Evolutionary conservation across 2,329 filamentous ascomycete species (phyloP).

Genomic region (Claviceps sp.): DNA sequence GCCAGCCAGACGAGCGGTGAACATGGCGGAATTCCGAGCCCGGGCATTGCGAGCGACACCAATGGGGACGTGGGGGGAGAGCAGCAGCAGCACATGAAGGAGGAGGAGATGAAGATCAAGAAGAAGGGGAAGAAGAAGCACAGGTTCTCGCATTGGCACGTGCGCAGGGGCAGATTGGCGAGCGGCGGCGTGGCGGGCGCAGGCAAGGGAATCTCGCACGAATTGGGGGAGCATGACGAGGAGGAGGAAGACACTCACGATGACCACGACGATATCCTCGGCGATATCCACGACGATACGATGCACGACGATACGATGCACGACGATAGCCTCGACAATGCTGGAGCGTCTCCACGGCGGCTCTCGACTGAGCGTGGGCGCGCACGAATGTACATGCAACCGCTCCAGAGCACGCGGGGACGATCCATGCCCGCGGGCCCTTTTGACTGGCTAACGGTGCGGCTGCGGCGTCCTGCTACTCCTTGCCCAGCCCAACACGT

Average conservation of each 20-base stretch:
- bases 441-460: background rate
- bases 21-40: background rate
- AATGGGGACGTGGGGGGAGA: background rate
- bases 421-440: background rate
- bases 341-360: background rate
- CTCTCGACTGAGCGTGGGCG: background rate
- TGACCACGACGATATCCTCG: background rate
- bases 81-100: background rate
- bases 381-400: background rate
- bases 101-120: background rate
- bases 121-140: background rate
- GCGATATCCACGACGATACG: background rate
- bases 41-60: background rate
- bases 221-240: background rate
- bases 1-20: conserved; percentile 3
- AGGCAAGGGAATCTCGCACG: background rate
- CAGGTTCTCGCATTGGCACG: background rate
- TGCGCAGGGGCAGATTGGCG: background rate
- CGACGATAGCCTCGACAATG: background rate
- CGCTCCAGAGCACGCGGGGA: background rate
- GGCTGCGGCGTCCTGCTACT: background rate
- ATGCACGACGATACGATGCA: background rate
- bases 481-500: background rate
- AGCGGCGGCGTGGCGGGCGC: background rate
- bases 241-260: background rate